Conservation (phyloP, 1,284 basidiomycete genomes). For the Ceratobasidium sp. region DNA sequence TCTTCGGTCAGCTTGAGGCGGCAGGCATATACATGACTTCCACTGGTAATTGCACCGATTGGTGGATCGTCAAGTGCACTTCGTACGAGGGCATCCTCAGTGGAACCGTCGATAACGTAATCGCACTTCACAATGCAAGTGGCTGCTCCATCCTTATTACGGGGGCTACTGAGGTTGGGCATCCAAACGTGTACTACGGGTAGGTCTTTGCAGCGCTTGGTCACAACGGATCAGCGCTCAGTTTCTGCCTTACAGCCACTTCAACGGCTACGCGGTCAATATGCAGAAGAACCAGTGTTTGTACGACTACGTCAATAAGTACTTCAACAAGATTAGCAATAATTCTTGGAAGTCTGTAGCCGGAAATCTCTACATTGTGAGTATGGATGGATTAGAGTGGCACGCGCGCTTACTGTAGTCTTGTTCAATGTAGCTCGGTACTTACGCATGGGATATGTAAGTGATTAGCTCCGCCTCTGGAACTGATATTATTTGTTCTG, state of each 20-base stretch:
- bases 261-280: slow-evolving; percentile 44
- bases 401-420: too few relatives aligned
- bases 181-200: slow-evolving; percentile 30
- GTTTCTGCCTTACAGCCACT: slow-evolving; percentile 7
- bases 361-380: too few relatives aligned
- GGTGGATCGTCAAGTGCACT: slow-evolving; percentile 34
- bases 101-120: slow-evolving; percentile 38
- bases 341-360: slow-evolving; percentile 32
- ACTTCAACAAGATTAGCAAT: slow-evolving; percentile 18
- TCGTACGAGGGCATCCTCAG: slow-evolving; percentile 43
- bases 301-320: slow-evolving; percentile 35
- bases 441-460: too few relatives aligned
- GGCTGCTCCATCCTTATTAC: slow-evolving; percentile 40
- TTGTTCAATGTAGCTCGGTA: too few relatives aligned
- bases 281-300: slow-evolving; percentile 21
- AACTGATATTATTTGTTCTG: too few relatives aligned
- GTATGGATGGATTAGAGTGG: too few relatives aligned
- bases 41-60: slow-evolving; percentile 35
- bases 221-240: background rate
- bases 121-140: slow-evolving; percentile 33
- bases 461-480: too few relatives aligned
- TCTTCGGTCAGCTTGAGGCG: too few relatives aligned
- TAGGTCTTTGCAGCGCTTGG: background rate
- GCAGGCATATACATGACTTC: background rate
- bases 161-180: slow-evolving; percentile 41